Percentiles rank a stretch among this genome's conserved stretches.
Evolutionary conservation across 495 filamentous ascomycete species (phyloP).

Genomic region (Tuber magnatum): DNA sequence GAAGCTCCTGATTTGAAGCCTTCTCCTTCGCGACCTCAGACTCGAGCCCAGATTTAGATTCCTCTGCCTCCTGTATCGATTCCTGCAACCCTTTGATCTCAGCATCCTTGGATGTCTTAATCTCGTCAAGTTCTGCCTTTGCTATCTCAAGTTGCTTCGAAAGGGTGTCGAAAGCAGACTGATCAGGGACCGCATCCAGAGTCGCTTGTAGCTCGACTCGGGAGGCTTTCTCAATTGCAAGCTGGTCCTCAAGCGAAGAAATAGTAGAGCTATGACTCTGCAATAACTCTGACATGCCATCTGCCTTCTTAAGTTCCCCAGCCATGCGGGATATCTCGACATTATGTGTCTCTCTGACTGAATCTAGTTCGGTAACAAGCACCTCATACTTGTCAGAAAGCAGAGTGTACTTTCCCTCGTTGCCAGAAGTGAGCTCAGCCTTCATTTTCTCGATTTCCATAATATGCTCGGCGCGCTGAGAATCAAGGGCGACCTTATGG

Average conservation of each 20-base stretch:
- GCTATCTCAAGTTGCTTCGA: slow-evolving; percentile 20
- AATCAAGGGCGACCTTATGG: slow-evolving; percentile 29
- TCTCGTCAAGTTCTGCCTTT: slow-evolving; percentile 14
- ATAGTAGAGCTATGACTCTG: slow-evolving; percentile 22
- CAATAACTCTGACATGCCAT: slow-evolving; percentile 22
- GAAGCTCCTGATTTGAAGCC: slow-evolving; percentile 19
- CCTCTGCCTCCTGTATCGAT: slow-evolving; percentile 17
- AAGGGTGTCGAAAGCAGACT: slow-evolving; percentile 11
- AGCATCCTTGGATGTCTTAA: slow-evolving; percentile 9
- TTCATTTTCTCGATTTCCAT: slow-evolving; percentile 25
- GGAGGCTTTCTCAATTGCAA: slow-evolving; percentile 20
- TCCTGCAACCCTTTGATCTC: slow-evolving; percentile 21
- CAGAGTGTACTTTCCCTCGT: slow-evolving; percentile 36
- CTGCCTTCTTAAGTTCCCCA: slow-evolving; percentile 28
- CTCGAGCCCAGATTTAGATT: slow-evolving; percentile 11
- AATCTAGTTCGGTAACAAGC: slow-evolving; percentile 18
- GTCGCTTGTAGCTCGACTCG: slow-evolving; percentile 27
- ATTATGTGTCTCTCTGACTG: slow-evolving; percentile 21
- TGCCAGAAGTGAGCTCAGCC: slow-evolving; percentile 22
- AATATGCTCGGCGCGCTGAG: slow-evolving; percentile 25
- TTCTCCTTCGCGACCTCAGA: slow-evolving; percentile 22
- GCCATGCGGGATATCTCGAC: slow-evolving; percentile 29
- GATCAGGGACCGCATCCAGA: slow-evolving; percentile 24
- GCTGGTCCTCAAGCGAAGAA: slow-evolving; percentile 23
- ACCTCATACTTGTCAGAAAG: slow-evolving; percentile 31